A percentile compares a stretch with the other conserved stretches of the same genome.
phyloP scores from a whole-genome alignment of 164 flowering plant species.

The Sextonia rubra region DNA sequence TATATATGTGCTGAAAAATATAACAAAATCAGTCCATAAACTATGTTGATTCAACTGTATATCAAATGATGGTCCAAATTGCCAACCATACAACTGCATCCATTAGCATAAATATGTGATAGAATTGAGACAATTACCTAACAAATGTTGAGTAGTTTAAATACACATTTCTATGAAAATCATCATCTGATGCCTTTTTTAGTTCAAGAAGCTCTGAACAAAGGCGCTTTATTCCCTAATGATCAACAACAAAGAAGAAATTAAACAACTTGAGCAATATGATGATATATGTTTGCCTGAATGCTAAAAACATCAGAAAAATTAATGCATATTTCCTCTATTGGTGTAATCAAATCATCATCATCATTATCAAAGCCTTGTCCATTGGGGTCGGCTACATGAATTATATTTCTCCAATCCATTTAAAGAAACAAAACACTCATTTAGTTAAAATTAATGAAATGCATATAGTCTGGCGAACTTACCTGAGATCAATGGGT shows the following conservation, averaged over 20 bases:
- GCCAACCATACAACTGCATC: not conserved
- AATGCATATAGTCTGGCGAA: too few species aligned
- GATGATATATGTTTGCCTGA: not conserved
- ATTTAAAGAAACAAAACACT: too few species aligned
- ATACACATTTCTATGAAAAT: slow-evolving; percentile 42
- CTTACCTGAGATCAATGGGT: too few species aligned
- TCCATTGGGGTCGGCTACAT: too few species aligned
- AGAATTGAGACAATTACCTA: slow-evolving; percentile 26
- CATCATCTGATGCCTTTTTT: slow-evolving; percentile 55
- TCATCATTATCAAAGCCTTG: too few species aligned
- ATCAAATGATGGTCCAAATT: not conserved
- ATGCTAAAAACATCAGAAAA: too few species aligned
- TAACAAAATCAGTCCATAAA: not conserved
- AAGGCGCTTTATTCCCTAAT: slow-evolving; percentile 60
- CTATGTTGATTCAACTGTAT: not conserved
- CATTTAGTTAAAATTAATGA: too few species aligned
- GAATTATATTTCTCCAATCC: too few species aligned
- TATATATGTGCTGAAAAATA: not conserved
- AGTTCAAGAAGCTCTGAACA: slow-evolving; percentile 65
- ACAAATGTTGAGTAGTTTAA: slow-evolving; percentile 50
- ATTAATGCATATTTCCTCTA: not conserved
- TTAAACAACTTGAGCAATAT: not conserved
- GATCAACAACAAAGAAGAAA: slow-evolving; percentile 2
- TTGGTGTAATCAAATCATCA: not conserved
- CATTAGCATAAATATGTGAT: not conserved